Evolutionary conservation across 805 yeast species (phyloP).

Genomic region (Candida awuae): DNA sequence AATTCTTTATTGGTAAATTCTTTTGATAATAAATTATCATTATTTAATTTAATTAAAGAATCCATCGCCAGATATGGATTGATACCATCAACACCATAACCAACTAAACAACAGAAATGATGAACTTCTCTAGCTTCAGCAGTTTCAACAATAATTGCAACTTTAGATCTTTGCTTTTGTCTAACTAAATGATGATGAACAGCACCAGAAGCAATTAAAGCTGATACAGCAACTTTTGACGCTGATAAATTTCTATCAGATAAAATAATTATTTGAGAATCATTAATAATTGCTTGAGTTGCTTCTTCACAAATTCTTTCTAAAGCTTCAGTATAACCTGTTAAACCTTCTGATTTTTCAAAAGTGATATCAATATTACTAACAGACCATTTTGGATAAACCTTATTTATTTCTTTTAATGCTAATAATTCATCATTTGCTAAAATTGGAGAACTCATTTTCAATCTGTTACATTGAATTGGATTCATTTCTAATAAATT

Average conservation of each 20-base stretch:
- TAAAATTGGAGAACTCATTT: constrained; percentile 76
- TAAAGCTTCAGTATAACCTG: constrained; percentile 77
- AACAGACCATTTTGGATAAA: constrained; percentile 82
- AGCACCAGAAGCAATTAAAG: constrained; percentile 91
- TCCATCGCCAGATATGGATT: constrained; percentile 93
- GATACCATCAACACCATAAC: constrained; percentile 96
- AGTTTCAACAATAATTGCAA: constrained; percentile 84
- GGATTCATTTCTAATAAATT: constrained; percentile 89
- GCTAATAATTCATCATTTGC: constrained; percentile 68
- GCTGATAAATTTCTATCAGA: constrained; percentile 60
- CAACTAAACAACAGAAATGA: constrained; percentile 87
- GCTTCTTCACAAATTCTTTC: constrained; percentile 86
- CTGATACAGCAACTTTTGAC: constrained; percentile 70
- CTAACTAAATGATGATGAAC: constrained; percentile 94
- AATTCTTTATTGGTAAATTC: constrained; percentile 50
- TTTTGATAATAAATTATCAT: constrained; percentile 62
- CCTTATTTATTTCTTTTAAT: constrained; percentile 58
- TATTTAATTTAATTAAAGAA: constrained; percentile 75
- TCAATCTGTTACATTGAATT: constrained; percentile 81
- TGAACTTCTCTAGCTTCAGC: constrained; percentile 98
- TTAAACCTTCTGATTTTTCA: constrained; percentile 69
- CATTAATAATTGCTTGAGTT: constrained; percentile 69
- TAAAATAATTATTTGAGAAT: constrained; percentile 66
- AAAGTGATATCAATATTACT: constrained; percentile 84
- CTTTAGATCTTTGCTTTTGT: constrained; percentile 92